Evolutionary conservation across 2,329 filamentous ascomycete species (phyloP).

Genomic region (Ophiostoma fasciatum): DNA sequence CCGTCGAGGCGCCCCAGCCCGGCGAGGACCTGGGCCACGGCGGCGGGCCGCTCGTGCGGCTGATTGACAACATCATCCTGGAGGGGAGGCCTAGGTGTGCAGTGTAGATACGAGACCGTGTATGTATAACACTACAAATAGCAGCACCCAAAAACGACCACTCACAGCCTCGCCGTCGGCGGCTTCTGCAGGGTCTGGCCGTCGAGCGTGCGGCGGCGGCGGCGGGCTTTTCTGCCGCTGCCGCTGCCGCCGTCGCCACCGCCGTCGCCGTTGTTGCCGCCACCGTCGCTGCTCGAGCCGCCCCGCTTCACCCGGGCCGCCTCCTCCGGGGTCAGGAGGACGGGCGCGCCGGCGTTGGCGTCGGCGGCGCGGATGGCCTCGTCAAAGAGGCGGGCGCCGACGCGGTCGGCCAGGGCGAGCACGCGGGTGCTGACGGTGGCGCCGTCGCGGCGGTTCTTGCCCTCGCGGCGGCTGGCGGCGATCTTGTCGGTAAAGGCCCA

Average conservation of each 20-base stretch:
- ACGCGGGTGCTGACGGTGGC: slow-evolving; percentile 77
- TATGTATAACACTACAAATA: not conserved
- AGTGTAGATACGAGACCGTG: too few species aligned
- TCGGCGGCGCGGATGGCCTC: slow-evolving; percentile 29
- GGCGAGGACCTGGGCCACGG: slow-evolving; percentile 64
- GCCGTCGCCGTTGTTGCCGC: slow-evolving; percentile 14
- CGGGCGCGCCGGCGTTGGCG: slow-evolving; percentile 19
- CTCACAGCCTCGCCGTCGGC: slow-evolving; percentile 2
- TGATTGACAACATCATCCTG: slow-evolving; percentile 89
- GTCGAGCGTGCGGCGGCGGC: slow-evolving; percentile 3
- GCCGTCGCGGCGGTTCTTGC: slow-evolving; percentile 91
- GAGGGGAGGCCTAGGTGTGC: slow-evolving; percentile 22
- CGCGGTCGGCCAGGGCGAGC: slow-evolving; percentile 55
- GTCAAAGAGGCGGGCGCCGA: slow-evolving; percentile 57
- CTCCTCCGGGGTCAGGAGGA: slow-evolving; percentile 36
- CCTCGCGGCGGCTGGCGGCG: slow-evolving; percentile 67
- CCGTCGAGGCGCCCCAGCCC: slow-evolving; percentile 52
- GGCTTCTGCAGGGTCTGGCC: slow-evolving; percentile 2
- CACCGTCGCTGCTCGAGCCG: slow-evolving; percentile 12
- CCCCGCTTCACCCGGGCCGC: slow-evolving; percentile 22
- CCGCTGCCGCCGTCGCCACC: not conserved
- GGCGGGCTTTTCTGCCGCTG: not conserved
- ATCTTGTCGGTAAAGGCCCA: slow-evolving; percentile 92
- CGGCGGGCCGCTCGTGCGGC: slow-evolving; percentile 59
- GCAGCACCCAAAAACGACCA: too few species aligned